Evolutionary conservation across 306 rosid genomes (phyloP), one percentile per base, ranked within the genome.

Genomic region (Quillaja saponaria): DNA sequence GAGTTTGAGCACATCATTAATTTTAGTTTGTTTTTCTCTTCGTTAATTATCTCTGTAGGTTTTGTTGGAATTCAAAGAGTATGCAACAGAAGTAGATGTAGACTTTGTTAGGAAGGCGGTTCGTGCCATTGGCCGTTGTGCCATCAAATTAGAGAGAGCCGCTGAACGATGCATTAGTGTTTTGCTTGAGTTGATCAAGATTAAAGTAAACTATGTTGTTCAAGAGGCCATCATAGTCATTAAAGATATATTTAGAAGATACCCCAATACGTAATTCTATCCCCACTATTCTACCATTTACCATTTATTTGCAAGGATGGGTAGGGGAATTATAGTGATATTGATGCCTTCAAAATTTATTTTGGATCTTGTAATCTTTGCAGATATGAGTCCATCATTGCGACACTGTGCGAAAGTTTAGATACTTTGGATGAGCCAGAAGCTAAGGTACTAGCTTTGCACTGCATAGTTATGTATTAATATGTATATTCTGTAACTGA

Each of bases 121-220:
- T 58, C 98, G 98, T 64, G 98, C 98, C 64, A 91, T 91, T 82
- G 98, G 98, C 66, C 95, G 98, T 58, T 91, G 98, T 81, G 98
- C 98, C 79, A 91, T 91, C 78, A 91, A 91, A 77, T 75, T 91
- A 74, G 98, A 91, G 77, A 81, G 99, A 80, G 99, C 99, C 15
- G 99, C 99, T 80, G 99, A 94, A 79, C 80, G 99, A 72, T 94
- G 99, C 84, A 89, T 94, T 59, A 94, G 97, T 64, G 99, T 94
- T 71, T 83, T 94, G 85, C 99, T 94, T 53, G 99, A 94, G 75
- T 74, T 94, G 81, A 94, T 94, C 77, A 94, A 94, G 92, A 94
- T 89, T 68, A 94, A 94, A 85, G 99, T 94, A 52, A 94, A 94
- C 62, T 89, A 94, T 70, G 99, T 94, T 72, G 99, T 94, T 75